Conservation (phyloP, 352 stramenopile genomes). For the Pythium monospermum region DNA sequence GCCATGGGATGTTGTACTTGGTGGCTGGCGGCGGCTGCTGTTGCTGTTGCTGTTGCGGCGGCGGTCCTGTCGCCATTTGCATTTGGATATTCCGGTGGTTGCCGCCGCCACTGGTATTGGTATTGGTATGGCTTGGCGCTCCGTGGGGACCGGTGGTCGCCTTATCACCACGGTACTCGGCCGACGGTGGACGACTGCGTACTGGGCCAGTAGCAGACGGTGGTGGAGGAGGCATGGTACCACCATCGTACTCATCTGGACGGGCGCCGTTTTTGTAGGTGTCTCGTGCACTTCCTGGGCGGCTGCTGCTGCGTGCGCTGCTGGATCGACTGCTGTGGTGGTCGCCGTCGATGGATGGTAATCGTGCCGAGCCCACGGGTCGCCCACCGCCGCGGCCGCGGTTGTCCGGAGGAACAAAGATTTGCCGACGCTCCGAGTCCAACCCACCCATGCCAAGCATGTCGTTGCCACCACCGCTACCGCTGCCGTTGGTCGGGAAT, state of each 20-base stretch:
- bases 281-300: conserved; percentile 1
- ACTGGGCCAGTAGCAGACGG: background rate
- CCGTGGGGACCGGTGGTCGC: too few species aligned
- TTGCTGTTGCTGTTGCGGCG: background rate
- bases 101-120: too few species aligned
- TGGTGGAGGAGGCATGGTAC: background rate
- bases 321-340: background rate
- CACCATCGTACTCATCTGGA: background rate
- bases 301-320: conserved; percentile 5
- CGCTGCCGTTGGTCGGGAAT: conserved; percentile 6
- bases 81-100: too few species aligned
- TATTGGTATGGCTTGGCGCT: too few species aligned
- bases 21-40: conserved; percentile 15
- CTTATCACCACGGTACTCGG: conserved; percentile 3
- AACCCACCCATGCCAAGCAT: too few species aligned
- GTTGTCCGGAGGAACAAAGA: conserved; percentile 2
- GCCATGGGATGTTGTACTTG: conserved; percentile 23
- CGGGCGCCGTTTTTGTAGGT: conserved; percentile 1
- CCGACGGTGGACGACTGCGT: conserved; percentile 7
- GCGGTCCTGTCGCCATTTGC: background rate
- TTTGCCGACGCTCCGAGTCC: too few species aligned
- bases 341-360: conserved; percentile 1
- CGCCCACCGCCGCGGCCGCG: background rate
- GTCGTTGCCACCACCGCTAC: too few species aligned
- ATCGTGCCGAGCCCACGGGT: background rate